Evolutionary conservation across 75 land plant species (phyloP).

Genomic region (Pinus albicaulis): DNA sequence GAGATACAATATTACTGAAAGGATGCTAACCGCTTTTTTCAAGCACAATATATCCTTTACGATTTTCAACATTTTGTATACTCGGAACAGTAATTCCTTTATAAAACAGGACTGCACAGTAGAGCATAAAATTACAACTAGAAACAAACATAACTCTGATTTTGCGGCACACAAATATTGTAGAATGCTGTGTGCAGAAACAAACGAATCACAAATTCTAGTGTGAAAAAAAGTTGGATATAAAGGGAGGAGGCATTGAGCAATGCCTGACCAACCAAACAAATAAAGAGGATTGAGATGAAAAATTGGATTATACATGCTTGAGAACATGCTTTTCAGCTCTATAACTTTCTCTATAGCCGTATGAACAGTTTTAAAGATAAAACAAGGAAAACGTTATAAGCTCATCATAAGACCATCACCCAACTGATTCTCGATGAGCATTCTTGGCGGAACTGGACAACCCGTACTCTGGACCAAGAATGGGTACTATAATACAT

Average conservation of each 20-base stretch:
- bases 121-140: conserved; percentile 1
- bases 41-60: conserved; percentile 1
- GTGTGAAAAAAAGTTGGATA: background rate
- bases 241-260: conserved; percentile 3
- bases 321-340: conserved; percentile 3
- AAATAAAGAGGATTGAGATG: background rate
- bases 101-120: background rate
- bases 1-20: background rate
- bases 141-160: background rate
- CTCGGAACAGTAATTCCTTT: background rate
- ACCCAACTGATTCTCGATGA: background rate
- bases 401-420: background rate
- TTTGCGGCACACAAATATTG: background rate
- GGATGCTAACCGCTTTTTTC: background rate
- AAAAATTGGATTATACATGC: background rate
- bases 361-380: background rate
- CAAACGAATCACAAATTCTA: background rate
- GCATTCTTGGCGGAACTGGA: background rate
- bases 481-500: conserved; percentile 3
- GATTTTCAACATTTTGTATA: too few species aligned
- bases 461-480: background rate
- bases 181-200: background rate
- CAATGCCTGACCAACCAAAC: background rate
- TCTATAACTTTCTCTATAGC: background rate
- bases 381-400: background rate